Percentiles rank a stretch among this genome's conserved stretches.
Conservation (phyloP, 768 basidiomycete genomes). For the Pisolithus microcarpus region DNA sequence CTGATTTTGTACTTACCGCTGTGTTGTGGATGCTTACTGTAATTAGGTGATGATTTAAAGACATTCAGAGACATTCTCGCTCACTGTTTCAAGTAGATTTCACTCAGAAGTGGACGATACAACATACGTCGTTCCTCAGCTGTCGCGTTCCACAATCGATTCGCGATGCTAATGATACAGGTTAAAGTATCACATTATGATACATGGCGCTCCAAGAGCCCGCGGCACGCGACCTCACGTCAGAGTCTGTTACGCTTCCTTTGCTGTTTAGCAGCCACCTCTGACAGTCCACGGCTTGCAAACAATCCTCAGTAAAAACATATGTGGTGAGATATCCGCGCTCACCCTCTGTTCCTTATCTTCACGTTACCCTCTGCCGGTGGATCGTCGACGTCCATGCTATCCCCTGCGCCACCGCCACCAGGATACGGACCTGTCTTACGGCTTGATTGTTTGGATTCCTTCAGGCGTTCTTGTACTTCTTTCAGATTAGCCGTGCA, state of each 20-base stretch:
- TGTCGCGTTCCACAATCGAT: too few relatives aligned
- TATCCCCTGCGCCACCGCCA: conserved; percentile 26
- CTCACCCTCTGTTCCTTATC: conserved; percentile 59
- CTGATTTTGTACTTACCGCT: too few relatives aligned
- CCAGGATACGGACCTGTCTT: conserved; percentile 12
- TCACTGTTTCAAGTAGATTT: too few relatives aligned
- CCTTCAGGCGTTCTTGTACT: conserved; percentile 57
- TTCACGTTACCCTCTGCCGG: conserved; percentile 31
- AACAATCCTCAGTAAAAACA: background rate
- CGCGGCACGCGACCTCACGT: background rate
- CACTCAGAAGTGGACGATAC: too few relatives aligned
- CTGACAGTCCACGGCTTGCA: conserved; percentile 26
- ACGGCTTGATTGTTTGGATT: conserved; percentile 35
- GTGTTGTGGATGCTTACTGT: too few relatives aligned
- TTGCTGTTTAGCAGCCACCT: conserved; percentile 39
- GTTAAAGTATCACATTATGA: background rate
- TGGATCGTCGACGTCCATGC: conserved; percentile 66
- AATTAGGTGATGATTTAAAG: too few relatives aligned
- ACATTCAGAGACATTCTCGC: too few relatives aligned
- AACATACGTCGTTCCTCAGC: too few relatives aligned
- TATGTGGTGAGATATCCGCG: conserved; percentile 5
- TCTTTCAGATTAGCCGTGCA: conserved; percentile 53
- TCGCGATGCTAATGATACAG: conserved; percentile 7
- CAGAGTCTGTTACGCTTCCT: conserved; percentile 56
- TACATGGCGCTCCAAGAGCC: background rate